Base-by-base conservation (phyloP, 805 yeast genomes). In the Yamadazyma philogaea region DNA sequence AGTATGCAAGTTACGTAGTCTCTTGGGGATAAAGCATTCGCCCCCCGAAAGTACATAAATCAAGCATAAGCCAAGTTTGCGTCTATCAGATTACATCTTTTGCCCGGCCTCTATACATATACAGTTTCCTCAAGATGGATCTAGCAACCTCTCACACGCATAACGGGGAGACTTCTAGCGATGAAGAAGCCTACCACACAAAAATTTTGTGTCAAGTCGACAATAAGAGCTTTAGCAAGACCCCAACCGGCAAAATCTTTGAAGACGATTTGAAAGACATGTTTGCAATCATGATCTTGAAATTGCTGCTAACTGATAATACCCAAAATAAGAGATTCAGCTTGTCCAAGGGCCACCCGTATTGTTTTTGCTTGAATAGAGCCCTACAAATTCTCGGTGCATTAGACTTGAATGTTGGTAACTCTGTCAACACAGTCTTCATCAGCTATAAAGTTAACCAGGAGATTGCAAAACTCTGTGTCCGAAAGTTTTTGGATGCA, bases 261-360 rank as follows among this genome's bases (percentile, higher is more conserved):
- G 73, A 68, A 37, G 71, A 73, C 34, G 89, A 85, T 51, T 51
- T 85, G 34, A 78, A 78, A 48, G 78, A 77, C 26, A 74, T 85
- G 0, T 87, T 63, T 55, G 72, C 87, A 0, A 61, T 80, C 22
- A 48, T 76, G 50, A 39, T 78, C 0, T 62, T 64, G 32, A 59
- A 66, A 26, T 63, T 84, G 34, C 42, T 59, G 2, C 54, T 68
- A 20, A 42, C 44, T 2, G 55, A 49, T 20, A 31, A 37, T 6
- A 3, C 42, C 3, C 47, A 46, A 30, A 2, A 20, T 6, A 20
- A 30, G 7, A 42, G 28, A 19, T 37, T 18, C 21, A 18, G 15
- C 19, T 31, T 38, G 17, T 10, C 20, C 5, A 64, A 70, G 49
- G 80, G 83, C 0, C 86, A 49, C 55, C 59, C 80, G 1, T 88